Base-by-base conservation (phyloP, 2,329 filamentous ascomycete genomes). In the Aspergillus awamori region DNA sequence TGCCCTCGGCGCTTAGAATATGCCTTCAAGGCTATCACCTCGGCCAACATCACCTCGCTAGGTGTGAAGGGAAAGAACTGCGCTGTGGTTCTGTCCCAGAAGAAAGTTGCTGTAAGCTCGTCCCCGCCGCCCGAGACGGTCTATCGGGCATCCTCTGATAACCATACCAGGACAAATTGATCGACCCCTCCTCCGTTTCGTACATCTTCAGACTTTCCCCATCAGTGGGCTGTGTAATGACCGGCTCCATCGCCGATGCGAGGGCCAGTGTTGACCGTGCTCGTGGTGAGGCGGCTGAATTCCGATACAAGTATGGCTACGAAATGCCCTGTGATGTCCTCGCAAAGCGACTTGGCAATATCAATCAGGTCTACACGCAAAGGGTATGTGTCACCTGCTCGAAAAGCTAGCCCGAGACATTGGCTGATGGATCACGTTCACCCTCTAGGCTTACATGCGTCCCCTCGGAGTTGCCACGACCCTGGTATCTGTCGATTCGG, bases 11-110 rank as follows among this genome's bases (percentile, higher is more conserved):
- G 43, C 67, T 71, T 77, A 98, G 95, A 99, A 86, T 99, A 99
- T 94, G 95, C 95, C 72, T 99, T 99, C 89, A 99, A 99, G 84
- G 95, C 95, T 62, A 99, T 99, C 81, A 99, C 95, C 70, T 94
- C 95, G 64, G 95, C 95, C 70, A 98, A 98, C 81, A 98, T 99
- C 83, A 99, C 96, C 85, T 95, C 95, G 64, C 87, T 99, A 78
- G 95, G 95, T 71, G 88, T 99, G 70, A 87, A 93, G 76, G 95
- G 95, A 80, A 99, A 99, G 86, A 87, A 95, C 82, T 98, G 94
- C 74, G 95, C 95, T 36, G 95, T 99, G 48, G 92, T 99, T 57
- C 83, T 99, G 77, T 98, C 95, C 65, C 95, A 99, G 83, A 99
- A 99, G 89, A 99, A 99, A 83, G 95, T 99, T 70, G 94, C 95